Base-by-base conservation (phyloP, 257 asterid species). In the Solanum pinnatisectum region DNA sequence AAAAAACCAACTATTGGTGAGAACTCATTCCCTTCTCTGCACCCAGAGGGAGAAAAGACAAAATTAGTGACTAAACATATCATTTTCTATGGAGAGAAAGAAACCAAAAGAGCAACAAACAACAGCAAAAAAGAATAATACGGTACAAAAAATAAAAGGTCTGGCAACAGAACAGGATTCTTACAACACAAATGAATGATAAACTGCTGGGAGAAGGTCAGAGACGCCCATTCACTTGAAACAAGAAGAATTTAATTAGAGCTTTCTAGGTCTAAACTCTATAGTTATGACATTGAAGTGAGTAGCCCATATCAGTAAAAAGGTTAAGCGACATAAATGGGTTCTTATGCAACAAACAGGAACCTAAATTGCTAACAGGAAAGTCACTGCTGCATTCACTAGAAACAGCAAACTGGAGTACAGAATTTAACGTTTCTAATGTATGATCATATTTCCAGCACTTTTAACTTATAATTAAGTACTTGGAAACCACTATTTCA, bases 1-100 rank as follows among this genome's bases (percentile, higher is more conserved):
- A 97, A 97, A 90, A 93, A 94, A 86, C 99, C 99, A 88, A 94
- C 91, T n/a, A 95, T 83, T 2, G 99, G 94, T 56, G 99, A 93
- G 91, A 97, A 96, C 59, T 93, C 94, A 70, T 88, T 91, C 88
- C 98, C 96, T 89, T 93, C 95, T 91, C 98, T 96, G 94, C 92
- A 90, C 10, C 87, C 86, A 46, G 40, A 63, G 40, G 81, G 76
- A 70, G 87, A 84, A 74, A 87, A 84, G 40, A 39, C 72, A 60
- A 22, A 81, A 13, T 83, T 22, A 72, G 52, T 30, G 46, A 68
- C 40, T 52, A 63, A 5, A 37, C 44, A 76, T 35, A 33, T 20
- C 8, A 23, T 52, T 79, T 73, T 35, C 63, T 60, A 36, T 71
- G 63, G 10, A 37, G 52, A 30, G 42, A 70, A 44, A 67, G 23